These are phyloP conservation scores for Candolleomyces efflorescens DNA, from an alignment of 768 basidiomycete species.

Conservation along the genomic window DNA sequence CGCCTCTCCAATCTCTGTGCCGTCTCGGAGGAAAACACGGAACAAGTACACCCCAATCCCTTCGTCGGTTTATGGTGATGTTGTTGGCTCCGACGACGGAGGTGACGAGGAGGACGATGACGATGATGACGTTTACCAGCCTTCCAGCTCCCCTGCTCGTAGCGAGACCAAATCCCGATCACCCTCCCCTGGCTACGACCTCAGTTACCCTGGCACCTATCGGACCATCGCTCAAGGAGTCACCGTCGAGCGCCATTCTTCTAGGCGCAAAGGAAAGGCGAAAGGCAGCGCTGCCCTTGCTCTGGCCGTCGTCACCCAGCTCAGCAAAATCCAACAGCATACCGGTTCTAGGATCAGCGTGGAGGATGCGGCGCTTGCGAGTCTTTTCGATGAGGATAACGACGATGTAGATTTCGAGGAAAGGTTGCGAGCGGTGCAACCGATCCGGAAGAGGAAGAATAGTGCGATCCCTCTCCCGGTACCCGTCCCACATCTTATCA, in stretches of 20 bases:
- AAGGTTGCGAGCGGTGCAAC: neutral
- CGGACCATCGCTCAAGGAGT: constrained; percentile 3
- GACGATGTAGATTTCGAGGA: neutral
- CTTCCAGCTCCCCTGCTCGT: constrained; percentile 23
- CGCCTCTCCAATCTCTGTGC: neutral
- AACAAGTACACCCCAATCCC: neutral
- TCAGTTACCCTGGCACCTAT: neutral
- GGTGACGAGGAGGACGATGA: constrained; percentile 24
- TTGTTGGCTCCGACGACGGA: constrained; percentile 15
- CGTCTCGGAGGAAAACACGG: neutral
- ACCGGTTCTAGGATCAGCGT: neutral
- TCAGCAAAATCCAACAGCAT: constrained; percentile 13
- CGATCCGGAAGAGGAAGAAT: constrained; percentile 25
- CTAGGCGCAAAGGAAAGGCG: constrained; percentile 25
- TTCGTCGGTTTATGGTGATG: neutral
- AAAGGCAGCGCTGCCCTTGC: constrained; percentile 31
- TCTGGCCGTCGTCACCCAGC: constrained; percentile 24
- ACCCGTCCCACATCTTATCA: constrained; percentile 57
- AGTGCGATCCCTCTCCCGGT: constrained; percentile 40
- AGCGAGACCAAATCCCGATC: neutral
- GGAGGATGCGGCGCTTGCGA: constrained; percentile 4
- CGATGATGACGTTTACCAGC: constrained; percentile 21
- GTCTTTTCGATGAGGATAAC: neutral
- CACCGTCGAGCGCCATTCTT: constrained; percentile 12
- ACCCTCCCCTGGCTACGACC: constrained; percentile 8